These are phyloP conservation scores for Picea glauca DNA, from an alignment of 75 land plant genomes.

Conservation along the genomic window DNA sequence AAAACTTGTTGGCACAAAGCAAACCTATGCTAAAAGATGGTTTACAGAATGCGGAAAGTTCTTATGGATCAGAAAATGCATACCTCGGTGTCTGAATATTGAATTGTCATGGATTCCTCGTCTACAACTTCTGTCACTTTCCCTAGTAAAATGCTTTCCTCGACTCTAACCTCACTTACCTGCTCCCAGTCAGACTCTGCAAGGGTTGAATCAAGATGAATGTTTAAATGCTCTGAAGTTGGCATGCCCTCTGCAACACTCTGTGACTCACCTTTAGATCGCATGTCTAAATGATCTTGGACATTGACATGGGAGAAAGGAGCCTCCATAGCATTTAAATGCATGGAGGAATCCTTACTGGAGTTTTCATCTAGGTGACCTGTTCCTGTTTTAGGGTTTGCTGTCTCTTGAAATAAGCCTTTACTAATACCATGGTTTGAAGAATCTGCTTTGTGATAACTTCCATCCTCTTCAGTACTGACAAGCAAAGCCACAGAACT, in stretches of 20 bases:
- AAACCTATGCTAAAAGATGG: not conserved
- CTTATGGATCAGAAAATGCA: not conserved
- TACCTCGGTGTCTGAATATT: constrained; percentile 57
- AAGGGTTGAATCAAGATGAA: constrained; percentile 12
- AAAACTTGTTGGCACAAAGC: not conserved
- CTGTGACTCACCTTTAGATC: constrained; percentile 9
- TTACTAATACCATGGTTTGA: constrained; percentile 48
- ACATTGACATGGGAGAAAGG: constrained; percentile 12
- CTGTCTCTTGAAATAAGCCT: constrained; percentile 18
- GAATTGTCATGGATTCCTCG: constrained; percentile 21
- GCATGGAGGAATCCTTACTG: constrained; percentile 12
- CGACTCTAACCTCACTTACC: constrained; percentile 33
- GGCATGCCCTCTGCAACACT: constrained; percentile 8
- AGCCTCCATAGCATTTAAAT: constrained; percentile 19
- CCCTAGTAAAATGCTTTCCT: constrained; percentile 15
- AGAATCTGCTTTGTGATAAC: constrained; percentile 40
- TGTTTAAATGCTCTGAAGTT: constrained; percentile 14
- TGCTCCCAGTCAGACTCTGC: constrained; percentile 11
- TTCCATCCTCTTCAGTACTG: constrained; percentile 24
- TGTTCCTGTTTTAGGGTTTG: constrained; percentile 15
- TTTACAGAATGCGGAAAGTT: not conserved
- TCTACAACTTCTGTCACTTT: constrained; percentile 4
- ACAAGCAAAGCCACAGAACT: constrained; percentile 21
- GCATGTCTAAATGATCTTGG: constrained; percentile 30
- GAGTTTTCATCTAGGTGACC: constrained; percentile 2